These are phyloP conservation scores for Pisolithus sp. DNA, from an alignment of 768 basidiomycete species.

Conservation along the genomic window DNA sequence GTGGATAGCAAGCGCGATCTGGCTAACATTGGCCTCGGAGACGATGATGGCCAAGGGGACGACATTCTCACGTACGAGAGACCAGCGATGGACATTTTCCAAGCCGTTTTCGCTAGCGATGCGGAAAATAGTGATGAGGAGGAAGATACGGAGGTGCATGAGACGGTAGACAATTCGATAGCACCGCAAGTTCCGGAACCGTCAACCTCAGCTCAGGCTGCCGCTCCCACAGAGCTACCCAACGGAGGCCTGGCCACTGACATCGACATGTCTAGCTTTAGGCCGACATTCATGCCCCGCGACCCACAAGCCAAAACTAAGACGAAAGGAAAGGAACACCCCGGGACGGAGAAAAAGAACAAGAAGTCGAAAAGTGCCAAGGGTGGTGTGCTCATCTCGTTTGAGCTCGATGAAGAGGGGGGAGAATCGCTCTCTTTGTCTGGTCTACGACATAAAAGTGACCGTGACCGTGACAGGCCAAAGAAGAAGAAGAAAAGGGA, in stretches of 20 bases:
- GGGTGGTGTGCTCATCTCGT: slow-evolving; percentile 54
- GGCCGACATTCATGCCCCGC: slow-evolving; percentile 76
- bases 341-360: slow-evolving; percentile 41
- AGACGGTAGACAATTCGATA: slow-evolving; percentile 1
- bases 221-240: not conserved
- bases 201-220: slow-evolving; percentile 3
- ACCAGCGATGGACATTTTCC: slow-evolving; percentile 90
- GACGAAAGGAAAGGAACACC: slow-evolving; percentile 34
- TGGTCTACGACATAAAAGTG: slow-evolving; percentile 28
- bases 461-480: slow-evolving; percentile 28
- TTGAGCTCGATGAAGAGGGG: slow-evolving; percentile 66
- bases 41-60: slow-evolving; percentile 83
- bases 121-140: slow-evolving; percentile 75
- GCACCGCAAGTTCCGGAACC: slow-evolving; percentile 4
- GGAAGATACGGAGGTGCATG: slow-evolving; percentile 34
- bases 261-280: slow-evolving; percentile 69
- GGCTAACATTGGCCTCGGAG: slow-evolving; percentile 82
- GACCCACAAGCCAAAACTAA: slow-evolving; percentile 32
- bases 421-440: slow-evolving; percentile 29
- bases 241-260: slow-evolving; percentile 6
- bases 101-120: slow-evolving; percentile 95
- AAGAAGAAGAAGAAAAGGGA: slow-evolving; percentile 36
- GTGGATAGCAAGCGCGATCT: slow-evolving; percentile 45
- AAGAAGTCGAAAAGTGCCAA: slow-evolving; percentile 41
- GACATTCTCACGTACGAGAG: slow-evolving; percentile 86